A percentile compares a stretch with the other conserved stretches of the same genome.
phyloP scores from a whole-genome alignment of 2,329 filamentous ascomycete species.

The Trichoderma sp. region DNA sequence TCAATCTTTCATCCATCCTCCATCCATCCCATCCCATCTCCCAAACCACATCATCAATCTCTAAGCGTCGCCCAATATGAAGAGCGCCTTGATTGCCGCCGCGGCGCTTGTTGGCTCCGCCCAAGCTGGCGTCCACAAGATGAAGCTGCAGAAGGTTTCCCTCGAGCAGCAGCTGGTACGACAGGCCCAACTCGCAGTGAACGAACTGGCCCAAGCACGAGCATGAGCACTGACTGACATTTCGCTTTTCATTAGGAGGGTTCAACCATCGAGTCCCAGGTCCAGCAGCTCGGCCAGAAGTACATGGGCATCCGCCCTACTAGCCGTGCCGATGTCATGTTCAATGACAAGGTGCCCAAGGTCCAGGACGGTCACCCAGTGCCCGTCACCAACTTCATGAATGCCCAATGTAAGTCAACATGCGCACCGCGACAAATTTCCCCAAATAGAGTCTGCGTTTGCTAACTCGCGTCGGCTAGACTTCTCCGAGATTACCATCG shows the following conservation, averaged over 20 bases:
- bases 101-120: conserved; percentile 78
- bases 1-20: neutral
- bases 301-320: conserved; percentile 80
- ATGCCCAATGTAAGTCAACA: conserved; percentile 82
- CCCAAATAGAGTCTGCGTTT: neutral
- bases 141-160: conserved; percentile 96
- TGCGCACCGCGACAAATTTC: neutral
- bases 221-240: neutral
- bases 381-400: conserved; percentile 95
- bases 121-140: conserved; percentile 85
- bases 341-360: conserved; percentile 69
- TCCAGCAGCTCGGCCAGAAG: conserved; percentile 86
- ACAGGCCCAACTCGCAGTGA: conserved; percentile 25
- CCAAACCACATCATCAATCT: neutral
- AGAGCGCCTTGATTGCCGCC: conserved; percentile 76
- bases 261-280: conserved; percentile 76
- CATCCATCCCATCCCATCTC: neutral
- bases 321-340: conserved; percentile 70
- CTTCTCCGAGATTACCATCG: conserved; percentile 94
- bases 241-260: conserved; percentile 56
- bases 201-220: conserved; percentile 20
- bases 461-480: conserved; percentile 50
- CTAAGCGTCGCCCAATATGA: conserved; percentile 62
- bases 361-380: conserved; percentile 71
- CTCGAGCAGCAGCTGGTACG: conserved; percentile 88